Evolutionary conservation across 2,329 filamentous ascomycete species (phyloP), one percentile per base, ranked within the genome.

Genomic region (Aspergillus fructus): DNA sequence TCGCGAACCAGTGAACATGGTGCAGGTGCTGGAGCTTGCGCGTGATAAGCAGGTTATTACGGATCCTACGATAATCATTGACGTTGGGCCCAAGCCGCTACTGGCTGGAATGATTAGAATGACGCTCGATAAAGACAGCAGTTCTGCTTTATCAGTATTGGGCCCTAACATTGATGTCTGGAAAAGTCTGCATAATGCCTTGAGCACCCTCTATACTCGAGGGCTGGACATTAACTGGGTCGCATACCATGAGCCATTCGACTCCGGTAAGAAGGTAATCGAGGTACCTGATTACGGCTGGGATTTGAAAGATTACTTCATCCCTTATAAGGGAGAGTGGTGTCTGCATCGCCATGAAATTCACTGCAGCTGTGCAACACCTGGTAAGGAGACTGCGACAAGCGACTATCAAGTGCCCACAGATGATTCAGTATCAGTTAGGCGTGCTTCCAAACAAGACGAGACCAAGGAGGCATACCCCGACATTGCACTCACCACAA

Each of bases 291-390:
- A 82, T 0, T 91, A 91, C 68, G 80, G 80, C 1, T 91, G 87
- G 69, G 86, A 90, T 68, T 77, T 84, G 62, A 90, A 90, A 79
- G 85, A 84, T 63, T 90, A 90, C 74, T 89, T 86, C 86, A 80
- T 89, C n/a, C 84, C 86, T 67, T 89, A 89, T 70, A 41, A 41
- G 21, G 37, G 23, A 13, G 48, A 50, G 19, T 49, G 48, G 39
- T 41, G 48, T 23, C 17, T 40, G 12, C 48, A 50, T 19, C 48
- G 48, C 17, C 48, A 50, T n/a, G 48, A 50, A 6, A 27, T 50
- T 41, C 17, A 50, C 21, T 50, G 48, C 37, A 50, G 34, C 13
- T 50, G 48, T 19, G 48, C 48, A 9, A 41, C 48, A 5, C 48
- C 37, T 5, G 34, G 37, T 3, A 52, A 52, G 12, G 49, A 45